Evolutionary conservation across 225 moss, liverwort and hornwort species (phyloP), one percentile per base, ranked within the genome.

Genomic region (Pseudoscleropodium purum): DNA sequence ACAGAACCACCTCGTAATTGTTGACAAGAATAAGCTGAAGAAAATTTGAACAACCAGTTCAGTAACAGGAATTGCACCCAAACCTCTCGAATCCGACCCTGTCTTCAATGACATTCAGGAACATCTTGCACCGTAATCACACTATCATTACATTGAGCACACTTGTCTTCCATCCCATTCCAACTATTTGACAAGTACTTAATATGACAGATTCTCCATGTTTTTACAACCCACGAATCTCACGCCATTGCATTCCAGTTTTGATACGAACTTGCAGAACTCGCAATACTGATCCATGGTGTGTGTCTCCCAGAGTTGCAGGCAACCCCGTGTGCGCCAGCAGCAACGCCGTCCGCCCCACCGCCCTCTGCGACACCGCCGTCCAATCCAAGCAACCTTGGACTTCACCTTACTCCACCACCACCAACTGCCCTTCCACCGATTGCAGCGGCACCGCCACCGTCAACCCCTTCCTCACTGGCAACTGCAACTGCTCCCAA

Each of bases 401-500:
- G 93, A 9, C 17, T 7, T 61, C 91, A 1, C 90, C 91, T 2
- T 89, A 61, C 73, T 2, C 18, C 2, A 3, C 2, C 6, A 1
- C 13, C 15, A 81, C 83, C 75, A 76, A 9, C 19, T 94, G 94
- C 59, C 65, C 84, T 84, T 39, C 70, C 69, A 27, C 83, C 21
- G 2, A 3, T 6, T 94, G 94, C 84, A 61, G n/a, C 37, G 89
- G 33, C 81, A 82, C 12, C 49, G 4, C 13, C 7, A 0, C 10
- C 4, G 4, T 69, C 30, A 89, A 86, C 74, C 56, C 73, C 2
- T 66, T 90, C 27, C 92, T 93, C 34, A 5, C 23, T 1, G 89
- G 91, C 90, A 91, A 90, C 70, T 96, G 96, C 92, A 93, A 90
- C 45, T 98, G 98, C 88, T 37, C 86, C 1, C 79, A 83, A 11